Evolutionary conservation across 2,329 filamentous ascomycete species (phyloP).

Genomic region (Nothopassalora personata): DNA sequence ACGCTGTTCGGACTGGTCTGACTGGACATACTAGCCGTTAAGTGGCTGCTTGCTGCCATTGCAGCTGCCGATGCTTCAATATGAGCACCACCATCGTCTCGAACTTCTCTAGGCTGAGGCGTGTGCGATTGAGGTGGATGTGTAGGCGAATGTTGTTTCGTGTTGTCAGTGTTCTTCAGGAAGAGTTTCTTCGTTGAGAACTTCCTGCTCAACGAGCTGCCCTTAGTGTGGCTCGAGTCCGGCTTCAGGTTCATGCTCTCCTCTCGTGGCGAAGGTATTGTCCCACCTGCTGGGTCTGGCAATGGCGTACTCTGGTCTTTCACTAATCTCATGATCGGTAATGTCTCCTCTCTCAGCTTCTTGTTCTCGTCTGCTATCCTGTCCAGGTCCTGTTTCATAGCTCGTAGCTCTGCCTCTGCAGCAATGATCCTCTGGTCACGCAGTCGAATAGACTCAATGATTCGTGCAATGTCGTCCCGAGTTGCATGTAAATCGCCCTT

Average conservation of each 20-base stretch:
- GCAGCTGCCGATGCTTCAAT: slow-evolving; percentile 49
- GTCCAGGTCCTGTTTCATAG: slow-evolving; percentile 55
- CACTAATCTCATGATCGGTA: slow-evolving; percentile 81
- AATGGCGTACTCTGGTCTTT: slow-evolving; percentile 90
- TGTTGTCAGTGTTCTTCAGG: slow-evolving; percentile 35
- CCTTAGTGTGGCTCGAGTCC: slow-evolving; percentile 34
- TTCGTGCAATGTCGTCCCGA: slow-evolving; percentile 83
- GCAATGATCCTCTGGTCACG: slow-evolving; percentile 85
- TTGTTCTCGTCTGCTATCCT: slow-evolving; percentile 71
- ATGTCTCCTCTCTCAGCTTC: slow-evolving; percentile 80
- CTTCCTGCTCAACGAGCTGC: slow-evolving; percentile 47
- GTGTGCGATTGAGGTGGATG: slow-evolving; percentile 34
- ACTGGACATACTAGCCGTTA: slow-evolving; percentile 46
- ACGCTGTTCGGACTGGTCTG: slow-evolving; percentile 38
- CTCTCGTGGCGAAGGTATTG: slow-evolving; percentile 32
- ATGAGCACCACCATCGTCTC: slow-evolving; percentile 29
- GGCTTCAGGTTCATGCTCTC: slow-evolving; percentile 19
- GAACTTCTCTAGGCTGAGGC: slow-evolving; percentile 28
- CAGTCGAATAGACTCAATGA: slow-evolving; percentile 82
- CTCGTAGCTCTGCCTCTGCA: slow-evolving; percentile 75
- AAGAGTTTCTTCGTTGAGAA: slow-evolving; percentile 51
- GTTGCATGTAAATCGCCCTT: slow-evolving; percentile 81
- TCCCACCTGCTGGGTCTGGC: slow-evolving; percentile 47
- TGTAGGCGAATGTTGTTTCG: slow-evolving; percentile 49
- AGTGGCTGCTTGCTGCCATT: slow-evolving; percentile 46